Evolutionary conservation across 257 asterid genomes (phyloP).

Genomic region (Scutellaria galericulata): DNA sequence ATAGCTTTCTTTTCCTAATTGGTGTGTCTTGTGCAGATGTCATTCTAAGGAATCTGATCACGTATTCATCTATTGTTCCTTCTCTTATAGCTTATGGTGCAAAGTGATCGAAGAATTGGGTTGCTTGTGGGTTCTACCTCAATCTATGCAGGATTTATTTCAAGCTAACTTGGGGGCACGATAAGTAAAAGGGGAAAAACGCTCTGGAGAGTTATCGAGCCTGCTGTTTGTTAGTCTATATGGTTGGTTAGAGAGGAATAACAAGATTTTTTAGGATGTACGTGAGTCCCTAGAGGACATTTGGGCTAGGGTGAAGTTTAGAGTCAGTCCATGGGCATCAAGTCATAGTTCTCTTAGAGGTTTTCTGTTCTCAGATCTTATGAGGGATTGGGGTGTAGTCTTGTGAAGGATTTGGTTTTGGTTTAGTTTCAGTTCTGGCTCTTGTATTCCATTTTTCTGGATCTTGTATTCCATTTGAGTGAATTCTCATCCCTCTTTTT

Average conservation of each 20-base stretch:
- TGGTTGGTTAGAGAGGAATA: neutral
- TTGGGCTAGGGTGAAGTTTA: neutral
- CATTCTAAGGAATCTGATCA: neutral
- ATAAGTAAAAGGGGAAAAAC: neutral
- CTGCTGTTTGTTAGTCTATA: neutral
- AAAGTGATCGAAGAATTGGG: neutral
- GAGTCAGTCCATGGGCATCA: neutral
- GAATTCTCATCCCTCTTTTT: no score
- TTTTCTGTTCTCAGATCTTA: neutral
- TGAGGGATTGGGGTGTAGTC: neutral
- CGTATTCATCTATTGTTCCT: neutral
- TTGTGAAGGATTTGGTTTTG: no score
- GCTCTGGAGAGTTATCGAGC: neutral
- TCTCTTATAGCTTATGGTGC: neutral
- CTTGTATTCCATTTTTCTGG: no score
- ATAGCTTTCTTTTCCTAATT: neutral
- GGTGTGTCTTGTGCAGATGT: neutral
- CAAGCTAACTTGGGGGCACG: neutral
- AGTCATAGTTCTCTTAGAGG: neutral
- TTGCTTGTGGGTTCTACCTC: neutral
- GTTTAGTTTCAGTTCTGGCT: no score
- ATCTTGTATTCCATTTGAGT: no score
- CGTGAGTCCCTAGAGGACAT: neutral
- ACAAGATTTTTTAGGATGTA: neutral
- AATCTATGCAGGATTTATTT: neutral